These are phyloP conservation scores for Aleurites moluccanus DNA, from an alignment of 441 rosid species.

Conservation along the genomic window DNA sequence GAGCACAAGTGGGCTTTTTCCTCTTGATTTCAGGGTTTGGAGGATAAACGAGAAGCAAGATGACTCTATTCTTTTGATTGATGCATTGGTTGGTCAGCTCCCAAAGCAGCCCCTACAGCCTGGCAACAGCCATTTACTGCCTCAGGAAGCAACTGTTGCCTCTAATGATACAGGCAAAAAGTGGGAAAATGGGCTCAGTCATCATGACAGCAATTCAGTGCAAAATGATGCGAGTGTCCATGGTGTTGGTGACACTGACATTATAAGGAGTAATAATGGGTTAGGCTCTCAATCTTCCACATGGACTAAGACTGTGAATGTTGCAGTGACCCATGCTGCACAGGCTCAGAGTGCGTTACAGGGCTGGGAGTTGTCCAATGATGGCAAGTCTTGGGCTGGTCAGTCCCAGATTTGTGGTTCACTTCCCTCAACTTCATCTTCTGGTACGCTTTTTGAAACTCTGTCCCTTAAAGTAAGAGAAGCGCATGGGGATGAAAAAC, in stretches of 20 bases:
- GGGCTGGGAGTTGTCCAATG: conserved; percentile 37
- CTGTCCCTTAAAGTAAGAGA: conserved; percentile 28
- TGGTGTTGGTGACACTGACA: conserved; percentile 36
- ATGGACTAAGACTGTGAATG: conserved; percentile 36
- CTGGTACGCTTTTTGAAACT: conserved; percentile 43
- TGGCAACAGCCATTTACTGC: conserved; percentile 25
- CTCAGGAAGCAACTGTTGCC: conserved; percentile 35
- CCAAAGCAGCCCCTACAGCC: conserved; percentile 32
- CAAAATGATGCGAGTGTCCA: conserved; percentile 41
- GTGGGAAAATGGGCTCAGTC: conserved; percentile 28
- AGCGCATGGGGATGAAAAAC: conserved; percentile 34
- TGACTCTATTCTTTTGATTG: conserved; percentile 71
- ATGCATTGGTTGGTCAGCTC: conserved; percentile 56
- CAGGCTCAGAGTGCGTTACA: conserved; percentile 30
- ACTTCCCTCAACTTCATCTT: conserved; percentile 37
- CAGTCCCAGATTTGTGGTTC: conserved; percentile 47
- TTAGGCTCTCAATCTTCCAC: conserved; percentile 38
- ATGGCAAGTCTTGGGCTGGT: conserved; percentile 32
- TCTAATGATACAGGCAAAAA: conserved; percentile 33
- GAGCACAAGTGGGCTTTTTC: conserved; percentile 73
- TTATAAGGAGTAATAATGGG: conserved; percentile 28
- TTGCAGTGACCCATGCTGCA: conserved; percentile 35
- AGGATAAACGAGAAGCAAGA: conserved; percentile 58
- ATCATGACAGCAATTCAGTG: conserved; percentile 42
- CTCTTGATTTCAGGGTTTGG: conserved; percentile 78